Evolutionary conservation across 2,329 filamentous ascomycete species (phyloP).

Genomic region (Botrytis deweyae): DNA sequence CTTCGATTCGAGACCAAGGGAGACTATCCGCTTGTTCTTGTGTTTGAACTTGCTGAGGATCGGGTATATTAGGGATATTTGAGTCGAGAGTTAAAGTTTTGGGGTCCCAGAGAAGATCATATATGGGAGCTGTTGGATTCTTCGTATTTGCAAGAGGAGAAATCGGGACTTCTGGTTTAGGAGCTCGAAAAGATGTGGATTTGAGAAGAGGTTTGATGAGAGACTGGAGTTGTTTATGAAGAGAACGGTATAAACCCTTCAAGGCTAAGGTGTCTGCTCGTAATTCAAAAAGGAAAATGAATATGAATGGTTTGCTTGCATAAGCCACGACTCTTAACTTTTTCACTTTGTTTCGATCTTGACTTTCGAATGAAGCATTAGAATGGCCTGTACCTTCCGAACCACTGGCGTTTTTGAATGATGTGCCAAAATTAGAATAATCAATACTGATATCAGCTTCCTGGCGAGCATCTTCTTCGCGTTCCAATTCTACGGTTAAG

Average conservation of each 20-base stretch:
- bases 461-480: conserved; percentile 42
- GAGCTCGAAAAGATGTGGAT: conserved; percentile 58
- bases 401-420: conserved; percentile 21
- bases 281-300: conserved; percentile 68
- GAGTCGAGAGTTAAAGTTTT: conserved; percentile 55
- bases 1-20: conserved; percentile 60
- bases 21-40: conserved; percentile 31
- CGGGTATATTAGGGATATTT: conserved; percentile 66
- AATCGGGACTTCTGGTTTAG: conserved; percentile 44
- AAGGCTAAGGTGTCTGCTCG: conserved; percentile 58
- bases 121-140: conserved; percentile 46
- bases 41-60: conserved; percentile 41
- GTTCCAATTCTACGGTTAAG: conserved; percentile 63
- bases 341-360: conserved; percentile 54
- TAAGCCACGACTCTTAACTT: conserved; percentile 71
- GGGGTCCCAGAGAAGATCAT: conserved; percentile 64
- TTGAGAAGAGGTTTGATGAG: conserved; percentile 55
- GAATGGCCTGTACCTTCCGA: conserved; percentile 34
- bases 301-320: conserved; percentile 72
- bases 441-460: conserved; percentile 50
- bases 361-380: conserved; percentile 43
- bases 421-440: conserved; percentile 37
- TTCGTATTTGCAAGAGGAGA: conserved; percentile 17
- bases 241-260: conserved; percentile 56
- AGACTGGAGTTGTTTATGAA: conserved; percentile 61